Percentiles rank a stretch among this genome's conserved stretches.
These are phyloP conservation scores for Pichia norvegensis DNA, from an alignment of 1,139 yeast genomes.

Conservation along the genomic window DNA sequence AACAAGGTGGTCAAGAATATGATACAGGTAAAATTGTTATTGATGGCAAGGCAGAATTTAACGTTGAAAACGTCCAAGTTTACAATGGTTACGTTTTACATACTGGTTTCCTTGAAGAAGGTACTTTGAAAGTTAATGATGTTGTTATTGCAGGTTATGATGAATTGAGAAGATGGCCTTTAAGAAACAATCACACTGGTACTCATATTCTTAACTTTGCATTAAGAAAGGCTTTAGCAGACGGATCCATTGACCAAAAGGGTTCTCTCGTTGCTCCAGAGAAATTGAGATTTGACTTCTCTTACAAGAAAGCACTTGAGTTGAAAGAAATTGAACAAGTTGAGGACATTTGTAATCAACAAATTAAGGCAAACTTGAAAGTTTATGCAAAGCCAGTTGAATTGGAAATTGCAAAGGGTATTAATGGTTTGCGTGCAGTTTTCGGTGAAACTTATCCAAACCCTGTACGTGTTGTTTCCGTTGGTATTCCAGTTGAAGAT, in stretches of 20 bases:
- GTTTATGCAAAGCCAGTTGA: conserved; percentile 83
- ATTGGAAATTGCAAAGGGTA: conserved; percentile 61
- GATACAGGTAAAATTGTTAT: conserved; percentile 90
- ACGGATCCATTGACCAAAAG: conserved; percentile 74
- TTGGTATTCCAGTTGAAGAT: conserved; percentile 85
- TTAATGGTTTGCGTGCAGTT: conserved; percentile 88
- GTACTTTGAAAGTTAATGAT: conserved; percentile 56
- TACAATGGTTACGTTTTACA: conserved; percentile 95
- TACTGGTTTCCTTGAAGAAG: conserved; percentile 80
- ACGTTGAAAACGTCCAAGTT: conserved; percentile 82
- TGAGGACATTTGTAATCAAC: conserved; percentile 65
- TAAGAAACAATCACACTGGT: conserved; percentile 96
- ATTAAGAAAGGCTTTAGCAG: conserved; percentile 78
- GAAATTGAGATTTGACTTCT: conserved; percentile 90
- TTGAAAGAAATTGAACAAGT: conserved; percentile 64
- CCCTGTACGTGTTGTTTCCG: conserved; percentile 95
- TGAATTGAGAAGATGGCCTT: conserved; percentile 92
- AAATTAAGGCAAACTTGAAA: conserved; percentile 58
- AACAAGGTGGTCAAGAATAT: conserved; percentile 98
- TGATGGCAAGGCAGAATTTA: conserved; percentile 82
- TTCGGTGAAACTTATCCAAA: conserved; percentile 99
- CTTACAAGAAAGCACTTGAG: conserved; percentile 76
- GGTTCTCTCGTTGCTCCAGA: conserved; percentile 96
- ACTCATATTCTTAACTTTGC: conserved; percentile 92
- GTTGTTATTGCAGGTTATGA: conserved; percentile 80